phyloP scores from a whole-genome alignment of 345 rosid species.

The Erodium maritimum region DNA sequence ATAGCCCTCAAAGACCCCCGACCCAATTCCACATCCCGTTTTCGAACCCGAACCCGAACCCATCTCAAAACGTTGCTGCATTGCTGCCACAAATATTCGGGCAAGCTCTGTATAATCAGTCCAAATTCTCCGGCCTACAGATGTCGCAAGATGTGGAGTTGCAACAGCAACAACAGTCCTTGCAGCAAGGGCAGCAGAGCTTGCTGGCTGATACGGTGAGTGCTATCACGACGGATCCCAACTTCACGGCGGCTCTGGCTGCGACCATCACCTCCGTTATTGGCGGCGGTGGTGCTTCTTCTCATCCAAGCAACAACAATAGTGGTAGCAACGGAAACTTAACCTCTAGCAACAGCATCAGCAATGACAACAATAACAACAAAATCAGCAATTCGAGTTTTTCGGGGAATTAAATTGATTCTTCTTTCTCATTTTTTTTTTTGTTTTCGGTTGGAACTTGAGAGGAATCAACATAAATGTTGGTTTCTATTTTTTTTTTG shows the following conservation, averaged over 20 bases:
- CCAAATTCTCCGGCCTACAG: conserved; percentile 52
- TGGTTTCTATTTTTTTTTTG: conserved; percentile 1
- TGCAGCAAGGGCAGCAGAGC: conserved; percentile 14
- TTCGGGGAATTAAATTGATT: conserved; percentile 15
- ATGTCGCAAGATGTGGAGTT: conserved; percentile 37
- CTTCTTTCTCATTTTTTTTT: neutral
- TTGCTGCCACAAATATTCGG: conserved; percentile 56
- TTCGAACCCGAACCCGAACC: conserved; percentile 19
- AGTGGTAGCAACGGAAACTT: conserved; percentile 10
- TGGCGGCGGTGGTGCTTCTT: conserved; percentile 11
- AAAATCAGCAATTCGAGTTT: conserved; percentile 19
- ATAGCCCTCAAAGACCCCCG: conserved; percentile 24
- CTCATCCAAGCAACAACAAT: conserved; percentile 18
- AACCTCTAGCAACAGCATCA: conserved; percentile 7
- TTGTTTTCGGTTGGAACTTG: neutral
- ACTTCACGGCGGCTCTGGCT: conserved; percentile 59
- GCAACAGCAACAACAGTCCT: neutral
- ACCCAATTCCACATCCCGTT: conserved; percentile 38
- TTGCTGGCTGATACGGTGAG: conserved; percentile 26
- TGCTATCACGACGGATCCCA: conserved; percentile 47
- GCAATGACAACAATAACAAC: conserved; percentile 15
- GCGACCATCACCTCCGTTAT: conserved; percentile 54
- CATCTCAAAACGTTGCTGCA: conserved; percentile 13
- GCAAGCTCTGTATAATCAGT: conserved; percentile 46
- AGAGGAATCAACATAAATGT: no score